These are phyloP conservation scores for Ganoderma meredithae DNA, from an alignment of 1,284 basidiomycete species.

Conservation along the genomic window DNA sequence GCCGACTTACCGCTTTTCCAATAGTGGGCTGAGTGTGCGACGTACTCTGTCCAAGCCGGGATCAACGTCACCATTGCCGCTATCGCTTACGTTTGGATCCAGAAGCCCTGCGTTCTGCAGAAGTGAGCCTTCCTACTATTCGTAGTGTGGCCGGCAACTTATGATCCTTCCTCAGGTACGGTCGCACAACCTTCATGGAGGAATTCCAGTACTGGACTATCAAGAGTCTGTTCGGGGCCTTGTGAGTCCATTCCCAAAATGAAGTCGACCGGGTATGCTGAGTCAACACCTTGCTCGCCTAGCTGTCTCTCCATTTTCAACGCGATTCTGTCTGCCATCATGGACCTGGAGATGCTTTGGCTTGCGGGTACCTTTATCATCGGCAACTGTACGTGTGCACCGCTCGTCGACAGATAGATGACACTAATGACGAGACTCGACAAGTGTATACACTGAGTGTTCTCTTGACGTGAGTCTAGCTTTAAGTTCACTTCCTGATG, in stretches of 20 bases:
- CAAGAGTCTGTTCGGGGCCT: slow-evolving; percentile 26
- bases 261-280: background rate
- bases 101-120: slow-evolving; percentile 20
- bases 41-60: slow-evolving; percentile 15
- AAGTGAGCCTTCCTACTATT: slow-evolving; percentile 7
- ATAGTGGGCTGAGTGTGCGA: slow-evolving; percentile 26
- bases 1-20: background rate
- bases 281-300: background rate
- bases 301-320: slow-evolving; percentile 25
- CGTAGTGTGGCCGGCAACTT: no score
- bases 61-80: slow-evolving; percentile 21
- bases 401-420: no score
- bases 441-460: slow-evolving; percentile 30
- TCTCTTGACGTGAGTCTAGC: slow-evolving; percentile 21
- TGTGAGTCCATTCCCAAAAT: slow-evolving; percentile 8
- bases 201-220: slow-evolving; percentile 27
- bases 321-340: slow-evolving; percentile 16
- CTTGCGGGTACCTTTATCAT: slow-evolving; percentile 26
- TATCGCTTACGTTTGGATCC: slow-evolving; percentile 23
- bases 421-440: background rate
- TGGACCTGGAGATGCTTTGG: slow-evolving; percentile 20
- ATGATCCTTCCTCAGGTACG: slow-evolving; percentile 12
- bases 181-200: slow-evolving; percentile 11
- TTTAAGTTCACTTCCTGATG: no score
- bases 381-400: slow-evolving; percentile 22